Evolutionary conservation across 2,329 filamentous ascomycete species (phyloP), one percentile per base, ranked within the genome.

Genomic region (Fusarium armeniacum): DNA sequence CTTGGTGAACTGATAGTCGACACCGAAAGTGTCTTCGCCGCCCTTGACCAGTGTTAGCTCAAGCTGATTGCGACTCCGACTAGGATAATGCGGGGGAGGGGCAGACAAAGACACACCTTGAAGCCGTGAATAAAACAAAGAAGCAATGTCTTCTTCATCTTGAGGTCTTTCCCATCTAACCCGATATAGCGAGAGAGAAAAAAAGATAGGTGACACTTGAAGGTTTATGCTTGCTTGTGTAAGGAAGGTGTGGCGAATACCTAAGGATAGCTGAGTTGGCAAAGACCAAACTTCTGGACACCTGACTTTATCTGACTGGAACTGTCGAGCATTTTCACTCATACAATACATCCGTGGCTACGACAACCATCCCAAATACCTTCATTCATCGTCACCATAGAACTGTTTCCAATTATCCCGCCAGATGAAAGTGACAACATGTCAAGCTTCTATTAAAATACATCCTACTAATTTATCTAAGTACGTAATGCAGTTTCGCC

Each of bases 81-180:
- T 24, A 60, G 40, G 61, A 54, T 32, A 40, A 24, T 33, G 50
- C 32, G 68, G 61, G 58, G 46, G 52, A 58, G 45, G 57, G 58
- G 44, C 57, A 57, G 4, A 67, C 74, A 43, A 43, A 75, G 7
- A 35, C 33, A 35, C 15, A 89, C 88, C 86, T 96, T 93, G 87
- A 97, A 97, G 77, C 93, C 93, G 80, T 97, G 93, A 65, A 96
- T 93, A 79, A 96, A 96, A 77, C 91, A 92, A 63, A 97, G 82
- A 40, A 97, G 81, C 38, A 97, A 81, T 62, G 92, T 96, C 82
- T 93, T 94, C 84, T 91, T 92, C 79, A 81, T 81, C 50, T 57
- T 78, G 40, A 58, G 54, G 43, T 40, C 40, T 43, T 59, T 62
- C 53, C 50, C 57, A 71, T 57, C 30, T 41, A 52, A 51, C 56